Conservation (phyloP, 805 yeast genomes). For the Ogataea ganodermae region DNA sequence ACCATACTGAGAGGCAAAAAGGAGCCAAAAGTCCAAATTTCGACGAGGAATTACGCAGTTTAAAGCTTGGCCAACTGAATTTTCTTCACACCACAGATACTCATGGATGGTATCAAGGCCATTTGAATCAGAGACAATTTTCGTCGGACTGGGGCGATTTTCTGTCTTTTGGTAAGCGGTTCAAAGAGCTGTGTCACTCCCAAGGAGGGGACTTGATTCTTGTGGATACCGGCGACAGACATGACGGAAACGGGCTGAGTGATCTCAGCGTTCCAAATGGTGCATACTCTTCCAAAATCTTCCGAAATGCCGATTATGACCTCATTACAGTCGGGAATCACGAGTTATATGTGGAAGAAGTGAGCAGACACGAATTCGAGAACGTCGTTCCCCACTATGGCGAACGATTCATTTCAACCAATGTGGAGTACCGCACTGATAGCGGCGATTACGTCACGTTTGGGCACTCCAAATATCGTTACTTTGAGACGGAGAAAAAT, state of each 20-base stretch:
- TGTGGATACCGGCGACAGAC: constrained; percentile 90
- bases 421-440: constrained; percentile 58
- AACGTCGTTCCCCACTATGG: constrained; percentile 58
- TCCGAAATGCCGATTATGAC: constrained; percentile 69
- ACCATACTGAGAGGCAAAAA: constrained; percentile 9
- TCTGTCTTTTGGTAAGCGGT: constrained; percentile 59
- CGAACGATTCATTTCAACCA: constrained; percentile 67
- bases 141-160: constrained; percentile 94
- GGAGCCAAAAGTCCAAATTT: constrained; percentile 37
- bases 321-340: constrained; percentile 87
- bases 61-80: constrained; percentile 72
- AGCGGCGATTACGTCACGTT: constrained; percentile 56
- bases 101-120: constrained; percentile 96
- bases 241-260: constrained; percentile 90
- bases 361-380: constrained; percentile 66
- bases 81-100: constrained; percentile 95
- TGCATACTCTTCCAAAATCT: constrained; percentile 56
- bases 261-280: constrained; percentile 83
- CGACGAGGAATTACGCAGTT: constrained; percentile 47
- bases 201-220: constrained; percentile 64
- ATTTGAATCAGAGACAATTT: constrained; percentile 71
- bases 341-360: constrained; percentile 73
- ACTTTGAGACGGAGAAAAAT: constrained; percentile 62
- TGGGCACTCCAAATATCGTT: constrained; percentile 63
- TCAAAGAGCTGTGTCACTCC: constrained; percentile 37